Evolutionary conservation across 2,329 filamentous ascomycete genomes (phyloP).

Genomic region (Lecanicillium sp.): DNA sequence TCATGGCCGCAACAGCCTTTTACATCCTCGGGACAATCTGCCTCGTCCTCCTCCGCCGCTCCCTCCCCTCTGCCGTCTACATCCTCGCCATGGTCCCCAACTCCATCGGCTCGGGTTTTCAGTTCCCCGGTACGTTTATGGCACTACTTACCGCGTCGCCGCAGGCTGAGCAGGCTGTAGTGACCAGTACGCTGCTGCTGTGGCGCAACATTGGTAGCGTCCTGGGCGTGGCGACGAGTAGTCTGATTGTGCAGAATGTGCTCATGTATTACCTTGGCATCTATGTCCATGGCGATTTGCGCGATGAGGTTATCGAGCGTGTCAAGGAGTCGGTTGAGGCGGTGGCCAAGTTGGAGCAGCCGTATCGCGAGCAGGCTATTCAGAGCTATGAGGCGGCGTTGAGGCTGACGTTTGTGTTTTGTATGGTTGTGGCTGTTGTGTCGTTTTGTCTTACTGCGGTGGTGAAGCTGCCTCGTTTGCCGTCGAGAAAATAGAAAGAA

Average conservation of each 20-base stretch:
- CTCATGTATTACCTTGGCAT: conserved; percentile 50
- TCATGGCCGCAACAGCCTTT: conserved; percentile 40
- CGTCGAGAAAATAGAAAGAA: conserved; percentile 29
- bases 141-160: conserved; percentile 50
- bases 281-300: conserved; percentile 51
- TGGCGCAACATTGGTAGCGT: conserved; percentile 66
- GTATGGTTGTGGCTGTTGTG: conserved; percentile 36
- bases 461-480: conserved; percentile 45
- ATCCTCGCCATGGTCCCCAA: conserved; percentile 48
- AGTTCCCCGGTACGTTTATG: conserved; percentile 57
- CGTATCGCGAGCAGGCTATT: conserved; percentile 47
- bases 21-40: conserved; percentile 42
- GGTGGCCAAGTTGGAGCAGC: conserved; percentile 33
- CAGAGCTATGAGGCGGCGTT: conserved; percentile 45
- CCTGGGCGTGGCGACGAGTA: conserved; percentile 63
- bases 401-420: conserved; percentile 36
- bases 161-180: conserved; percentile 57
- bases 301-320: conserved; percentile 42
- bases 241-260: conserved; percentile 65
- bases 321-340: conserved; percentile 48
- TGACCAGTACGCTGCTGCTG: conserved; percentile 61
- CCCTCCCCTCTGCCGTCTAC: conserved; percentile 44
- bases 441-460: conserved; percentile 39
- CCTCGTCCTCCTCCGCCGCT: conserved; percentile 40
- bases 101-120: conserved; percentile 52